A percentile compares a stretch with the other conserved stretches of the same genome.
Conservation (phyloP, 2,329 filamentous ascomycete species). For the Pseudomassariella vexata region DNA sequence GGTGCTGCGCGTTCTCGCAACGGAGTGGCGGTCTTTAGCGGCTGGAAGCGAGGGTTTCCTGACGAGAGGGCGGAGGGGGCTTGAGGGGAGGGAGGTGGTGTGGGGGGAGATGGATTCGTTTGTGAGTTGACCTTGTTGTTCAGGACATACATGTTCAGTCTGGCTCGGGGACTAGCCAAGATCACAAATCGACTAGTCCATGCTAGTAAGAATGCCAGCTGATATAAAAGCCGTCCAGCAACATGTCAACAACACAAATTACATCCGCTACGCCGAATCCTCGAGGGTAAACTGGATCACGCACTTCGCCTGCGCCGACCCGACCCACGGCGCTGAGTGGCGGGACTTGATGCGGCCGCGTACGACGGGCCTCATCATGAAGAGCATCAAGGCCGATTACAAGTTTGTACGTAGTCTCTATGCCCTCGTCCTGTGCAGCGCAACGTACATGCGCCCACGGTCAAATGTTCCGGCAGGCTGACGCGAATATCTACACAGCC, state of each 20-base stretch:
- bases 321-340: constrained; percentile 59
- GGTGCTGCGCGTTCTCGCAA: constrained; percentile 54
- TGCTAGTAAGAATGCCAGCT: no score
- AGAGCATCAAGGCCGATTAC: constrained; percentile 75
- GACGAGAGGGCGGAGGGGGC: constrained; percentile 12
- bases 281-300: constrained; percentile 72
- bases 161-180: no score
- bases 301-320: constrained; percentile 62
- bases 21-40: constrained; percentile 55
- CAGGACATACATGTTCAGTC: no score
- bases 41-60: constrained; percentile 22
- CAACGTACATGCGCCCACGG: not conserved
- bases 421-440: not conserved
- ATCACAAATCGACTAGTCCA: no score
- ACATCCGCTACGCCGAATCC: constrained; percentile 78
- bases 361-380: constrained; percentile 68
- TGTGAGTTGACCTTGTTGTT: constrained; percentile 26
- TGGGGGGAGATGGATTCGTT: constrained; percentile 69
- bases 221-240: constrained; percentile 41
- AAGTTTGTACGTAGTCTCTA: constrained; percentile 64
- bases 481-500: constrained; percentile 44
- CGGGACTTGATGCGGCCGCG: constrained; percentile 59
- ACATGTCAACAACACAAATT: constrained; percentile 84
- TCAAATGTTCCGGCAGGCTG: not conserved
- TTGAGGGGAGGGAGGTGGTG: constrained; percentile 18